Conservation (phyloP, 2,329 filamentous ascomycete species). For the Pestalotiopsis sp. region DNA sequence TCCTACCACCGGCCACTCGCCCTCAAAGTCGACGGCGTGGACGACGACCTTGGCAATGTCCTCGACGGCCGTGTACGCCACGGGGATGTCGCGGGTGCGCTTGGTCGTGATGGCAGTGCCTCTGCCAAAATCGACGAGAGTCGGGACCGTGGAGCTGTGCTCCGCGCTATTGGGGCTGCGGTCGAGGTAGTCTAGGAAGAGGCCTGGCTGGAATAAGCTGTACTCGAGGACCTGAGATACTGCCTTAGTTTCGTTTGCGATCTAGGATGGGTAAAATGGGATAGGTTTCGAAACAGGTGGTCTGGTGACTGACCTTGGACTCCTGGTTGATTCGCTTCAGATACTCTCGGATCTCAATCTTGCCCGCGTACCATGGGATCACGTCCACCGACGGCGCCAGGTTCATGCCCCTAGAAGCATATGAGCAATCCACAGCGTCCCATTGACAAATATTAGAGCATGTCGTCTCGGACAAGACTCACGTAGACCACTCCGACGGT, state of each 20-base stretch:
- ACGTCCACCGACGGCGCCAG: neutral
- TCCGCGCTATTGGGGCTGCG: slow-evolving; percentile 42
- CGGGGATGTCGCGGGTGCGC: slow-evolving; percentile 17
- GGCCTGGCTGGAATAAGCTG: slow-evolving; percentile 49
- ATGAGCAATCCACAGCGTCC: neutral
- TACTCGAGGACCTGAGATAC: neutral
- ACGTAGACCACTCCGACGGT: slow-evolving; percentile 38
- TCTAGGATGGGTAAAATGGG: neutral
- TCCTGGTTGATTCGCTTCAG: neutral
- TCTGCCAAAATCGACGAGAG: slow-evolving; percentile 28
- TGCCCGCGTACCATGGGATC: slow-evolving; percentile 40
- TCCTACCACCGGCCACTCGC: slow-evolving; percentile 42
- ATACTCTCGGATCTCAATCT: slow-evolving; percentile 29
- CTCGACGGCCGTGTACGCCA: slow-evolving; percentile 36
- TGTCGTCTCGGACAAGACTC: slow-evolving; percentile 10
- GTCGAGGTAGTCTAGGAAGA: slow-evolving; percentile 52
- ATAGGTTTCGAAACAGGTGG: slow-evolving; percentile 23
- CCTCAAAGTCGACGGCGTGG: slow-evolving; percentile 39
- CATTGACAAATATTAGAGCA: neutral
- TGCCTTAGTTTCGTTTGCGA: neutral
- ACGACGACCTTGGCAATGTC: slow-evolving; percentile 40
- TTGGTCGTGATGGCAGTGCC: neutral
- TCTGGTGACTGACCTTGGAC: slow-evolving; percentile 21
- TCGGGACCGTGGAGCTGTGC: slow-evolving; percentile 35
- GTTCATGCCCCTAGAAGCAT: neutral